Conservation (phyloP, 306 rosid genomes). For the Lotus japonicus region DNA sequence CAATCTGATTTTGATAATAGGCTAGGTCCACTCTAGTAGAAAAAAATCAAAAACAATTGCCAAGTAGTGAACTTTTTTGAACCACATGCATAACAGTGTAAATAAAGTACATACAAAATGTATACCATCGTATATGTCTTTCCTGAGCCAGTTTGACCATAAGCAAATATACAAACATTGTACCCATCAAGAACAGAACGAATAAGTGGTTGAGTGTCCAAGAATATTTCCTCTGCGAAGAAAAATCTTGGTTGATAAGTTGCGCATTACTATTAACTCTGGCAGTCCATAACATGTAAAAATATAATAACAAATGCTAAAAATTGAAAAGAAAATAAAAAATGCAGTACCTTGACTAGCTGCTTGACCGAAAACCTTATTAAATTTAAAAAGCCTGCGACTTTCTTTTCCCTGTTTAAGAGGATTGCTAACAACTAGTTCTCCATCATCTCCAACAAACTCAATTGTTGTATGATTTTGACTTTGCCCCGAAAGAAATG, state of each 20-base stretch:
- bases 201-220: slow-evolving; percentile 82
- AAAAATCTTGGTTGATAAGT: slow-evolving; percentile 14
- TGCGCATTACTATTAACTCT: not conserved
- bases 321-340: not conserved
- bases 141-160: slow-evolving; percentile 99
- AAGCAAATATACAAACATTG: slow-evolving; percentile 98
- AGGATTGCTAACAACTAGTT: slow-evolving; percentile 70
- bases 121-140: slow-evolving; percentile 96
- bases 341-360: slow-evolving; percentile 67
- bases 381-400: slow-evolving; percentile 77
- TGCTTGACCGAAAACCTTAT: slow-evolving; percentile 87
- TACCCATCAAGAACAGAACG: slow-evolving; percentile 96
- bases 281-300: slow-evolving; percentile 1
- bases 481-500: slow-evolving; percentile 93
- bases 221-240: slow-evolving; percentile 73
- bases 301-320: not conserved
- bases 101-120: slow-evolving; percentile 12
- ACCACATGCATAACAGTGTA: not conserved
- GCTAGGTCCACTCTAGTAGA: slow-evolving; percentile 76
- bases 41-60: slow-evolving; percentile 20
- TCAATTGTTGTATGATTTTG: slow-evolving; percentile 69
- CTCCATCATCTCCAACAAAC: slow-evolving; percentile 90
- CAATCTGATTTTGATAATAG: slow-evolving; percentile 68
- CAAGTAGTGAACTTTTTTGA: not conserved
- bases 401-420: slow-evolving; percentile 84